Evolutionary conservation across 176 grass and related monocot genomes (phyloP).

Genomic region (Guadua angustifolia): DNA sequence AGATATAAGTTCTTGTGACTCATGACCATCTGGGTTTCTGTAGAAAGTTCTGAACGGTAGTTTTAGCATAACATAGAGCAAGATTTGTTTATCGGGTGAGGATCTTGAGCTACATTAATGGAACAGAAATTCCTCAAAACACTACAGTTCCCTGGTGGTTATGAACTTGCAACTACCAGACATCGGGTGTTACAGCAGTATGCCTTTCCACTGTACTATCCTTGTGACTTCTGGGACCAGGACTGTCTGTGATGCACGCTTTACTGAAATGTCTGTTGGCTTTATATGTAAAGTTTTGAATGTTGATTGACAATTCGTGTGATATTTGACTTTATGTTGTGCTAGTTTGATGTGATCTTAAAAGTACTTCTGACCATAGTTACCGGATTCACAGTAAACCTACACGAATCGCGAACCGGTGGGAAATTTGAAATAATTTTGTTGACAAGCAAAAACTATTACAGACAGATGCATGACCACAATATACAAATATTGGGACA

Average conservation of each 20-base stretch:
- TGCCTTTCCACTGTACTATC: not conserved
- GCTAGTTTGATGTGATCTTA: not conserved
- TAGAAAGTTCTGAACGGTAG: not conserved
- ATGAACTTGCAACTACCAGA: not conserved
- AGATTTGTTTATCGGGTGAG: not conserved
- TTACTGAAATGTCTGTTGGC: slow-evolving; percentile 22
- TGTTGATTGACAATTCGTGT: not conserved
- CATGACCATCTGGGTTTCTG: not conserved
- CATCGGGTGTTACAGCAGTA: not conserved
- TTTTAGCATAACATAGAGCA: not conserved
- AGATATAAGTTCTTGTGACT: not conserved
- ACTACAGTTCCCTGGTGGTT: not conserved
- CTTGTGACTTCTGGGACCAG: not conserved
- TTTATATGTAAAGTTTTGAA: not conserved
- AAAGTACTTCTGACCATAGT: not conserved
- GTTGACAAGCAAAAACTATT: not conserved
- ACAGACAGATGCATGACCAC: not conserved
- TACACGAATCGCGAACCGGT: too few species aligned
- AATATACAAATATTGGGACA: not conserved
- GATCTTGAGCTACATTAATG: slow-evolving; percentile 5
- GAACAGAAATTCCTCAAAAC: not conserved
- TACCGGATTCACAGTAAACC: too few species aligned
- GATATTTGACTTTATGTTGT: not conserved
- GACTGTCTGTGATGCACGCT: not conserved
- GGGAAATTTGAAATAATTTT: not conserved